Conservation (phyloP, 176 grass and related monocot genomes). For the Luzula sylvatica region DNA sequence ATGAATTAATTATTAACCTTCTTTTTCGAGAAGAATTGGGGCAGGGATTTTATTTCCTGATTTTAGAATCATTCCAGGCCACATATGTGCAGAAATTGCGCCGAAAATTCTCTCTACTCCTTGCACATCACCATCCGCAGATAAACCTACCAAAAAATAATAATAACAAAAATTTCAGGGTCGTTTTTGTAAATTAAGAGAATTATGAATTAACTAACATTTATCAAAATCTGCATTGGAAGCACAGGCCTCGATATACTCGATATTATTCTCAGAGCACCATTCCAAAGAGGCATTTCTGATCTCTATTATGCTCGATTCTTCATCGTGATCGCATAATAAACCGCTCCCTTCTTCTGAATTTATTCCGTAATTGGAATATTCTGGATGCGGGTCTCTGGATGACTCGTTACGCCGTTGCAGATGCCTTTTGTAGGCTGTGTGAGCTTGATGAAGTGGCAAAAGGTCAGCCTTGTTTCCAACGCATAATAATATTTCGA, state of each 20-base stretch:
- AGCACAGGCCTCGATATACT: constrained; percentile 89
- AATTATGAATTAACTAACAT: constrained; percentile 39
- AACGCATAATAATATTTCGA: constrained; percentile 83
- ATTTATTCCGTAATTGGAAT: constrained; percentile 63
- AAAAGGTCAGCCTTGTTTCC: constrained; percentile 97
- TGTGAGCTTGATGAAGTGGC: constrained; percentile 57
- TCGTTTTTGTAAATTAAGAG: constrained; percentile 8
- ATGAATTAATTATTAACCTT: constrained; percentile 41
- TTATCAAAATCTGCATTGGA: constrained; percentile 83
- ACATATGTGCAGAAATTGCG: constrained; percentile 89
- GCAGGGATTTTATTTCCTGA: constrained; percentile 62
- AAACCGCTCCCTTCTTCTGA: constrained; percentile 73
- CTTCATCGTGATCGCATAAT: constrained; percentile 45
- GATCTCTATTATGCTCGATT: constrained; percentile 36
- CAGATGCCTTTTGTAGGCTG: constrained; percentile 57
- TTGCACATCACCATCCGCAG: constrained; percentile 90
- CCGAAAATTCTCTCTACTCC: constrained; percentile 77
- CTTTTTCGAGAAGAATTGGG: constrained; percentile 66
- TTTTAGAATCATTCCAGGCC: constrained; percentile 96
- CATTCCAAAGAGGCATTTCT: constrained; percentile 47
- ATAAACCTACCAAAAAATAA: constrained; percentile 55
- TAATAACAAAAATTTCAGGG: not conserved
- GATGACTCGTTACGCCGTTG: constrained; percentile 47
- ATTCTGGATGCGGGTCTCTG: constrained; percentile 57
- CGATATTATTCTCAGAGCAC: constrained; percentile 73